Conservation (phyloP, 805 yeast species). For the Alloascoidea africana region DNA sequence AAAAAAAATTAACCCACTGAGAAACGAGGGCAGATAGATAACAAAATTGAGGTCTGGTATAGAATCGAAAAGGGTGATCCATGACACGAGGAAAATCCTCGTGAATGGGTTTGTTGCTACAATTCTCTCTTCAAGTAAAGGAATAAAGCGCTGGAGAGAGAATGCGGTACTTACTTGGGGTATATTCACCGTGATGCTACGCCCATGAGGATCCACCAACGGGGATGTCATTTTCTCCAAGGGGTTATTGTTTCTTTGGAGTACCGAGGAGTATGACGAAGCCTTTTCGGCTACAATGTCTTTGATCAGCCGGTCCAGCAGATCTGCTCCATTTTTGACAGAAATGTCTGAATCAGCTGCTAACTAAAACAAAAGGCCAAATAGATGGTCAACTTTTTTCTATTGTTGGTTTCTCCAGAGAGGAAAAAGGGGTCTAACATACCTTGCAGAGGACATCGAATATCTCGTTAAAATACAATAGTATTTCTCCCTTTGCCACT, state of each 20-base stretch:
- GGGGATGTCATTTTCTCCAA: constrained; percentile 12
- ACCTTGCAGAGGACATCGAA: constrained; percentile 60
- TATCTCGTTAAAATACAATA: constrained; percentile 64
- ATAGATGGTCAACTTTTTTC: background rate
- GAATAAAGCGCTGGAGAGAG: constrained; percentile 60
- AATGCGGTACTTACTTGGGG: constrained; percentile 49
- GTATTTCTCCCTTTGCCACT: constrained; percentile 70
- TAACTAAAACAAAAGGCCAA: constrained; percentile 16
- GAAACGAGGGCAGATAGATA: constrained; percentile 59
- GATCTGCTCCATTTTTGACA: constrained; percentile 73
- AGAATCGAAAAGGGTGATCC: constrained; percentile 67
- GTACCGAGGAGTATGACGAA: constrained; percentile 53
- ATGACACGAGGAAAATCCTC: constrained; percentile 59
- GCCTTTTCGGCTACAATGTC: constrained; percentile 77
- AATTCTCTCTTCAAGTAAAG: constrained; percentile 59
- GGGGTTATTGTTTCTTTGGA: background rate
- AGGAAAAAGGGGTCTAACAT: background rate
- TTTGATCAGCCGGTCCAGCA: constrained; percentile 59
- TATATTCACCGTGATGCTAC: constrained; percentile 32
- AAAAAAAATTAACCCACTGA: constrained; percentile 54
- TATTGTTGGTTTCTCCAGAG: background rate
- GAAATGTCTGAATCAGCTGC: constrained; percentile 69
- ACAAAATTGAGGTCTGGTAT: constrained; percentile 66
- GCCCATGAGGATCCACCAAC: constrained; percentile 38
- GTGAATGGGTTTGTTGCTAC: constrained; percentile 71